Evolutionary conservation across 1,284 basidiomycete genomes (phyloP), one percentile per base, ranked within the genome.

Genomic region (Exsudoporus floridanus): DNA sequence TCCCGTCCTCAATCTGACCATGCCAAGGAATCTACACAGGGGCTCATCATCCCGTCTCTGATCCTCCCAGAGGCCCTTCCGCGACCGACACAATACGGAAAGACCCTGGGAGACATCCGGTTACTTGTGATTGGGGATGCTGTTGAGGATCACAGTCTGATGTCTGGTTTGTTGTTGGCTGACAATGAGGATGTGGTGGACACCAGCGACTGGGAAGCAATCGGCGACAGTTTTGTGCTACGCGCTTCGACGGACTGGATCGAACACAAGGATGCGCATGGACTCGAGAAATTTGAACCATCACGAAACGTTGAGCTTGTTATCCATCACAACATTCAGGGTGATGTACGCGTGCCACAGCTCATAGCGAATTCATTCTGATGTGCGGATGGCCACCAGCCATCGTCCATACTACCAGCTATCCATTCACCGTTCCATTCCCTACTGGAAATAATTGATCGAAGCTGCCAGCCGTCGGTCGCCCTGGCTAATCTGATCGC

Each of bases 21-120:
- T 49, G 72, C 70, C 51, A 69, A 64, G 46, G 78, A 79, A 47
- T 70, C 70, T 7, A 74, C 75, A 57, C 73, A 78, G 57, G 77
- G 79, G 43, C 77, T 88, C 40, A 81, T 88, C 55, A 88, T 88
- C 39, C 86, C 86, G 1, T 86, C 82, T n/a, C 70, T 88, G 38
- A 75, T 76, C 4, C 74, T 88, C 7, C 84, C 86, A 6, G 70
- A 78, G 16, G 75, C 84, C 2, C 70, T 87, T 19, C 75, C 73
- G 25, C 75, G 74, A 5, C 82, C 85, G 7, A 85, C 84, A 8
- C 73, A 77, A 21, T 83, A 81, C 56, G 86, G 86, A 18, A 79
- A 84, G 69, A 83, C 82, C 0, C 60, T 88, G 2, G 86, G 85
- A 5, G 79, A 82, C 48, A 48, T 88, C 8, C 73, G 78, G 34